Conservation (phyloP, 225 moss, liverwort and hornwort species). For the Pseudoscleropodium purum region DNA sequence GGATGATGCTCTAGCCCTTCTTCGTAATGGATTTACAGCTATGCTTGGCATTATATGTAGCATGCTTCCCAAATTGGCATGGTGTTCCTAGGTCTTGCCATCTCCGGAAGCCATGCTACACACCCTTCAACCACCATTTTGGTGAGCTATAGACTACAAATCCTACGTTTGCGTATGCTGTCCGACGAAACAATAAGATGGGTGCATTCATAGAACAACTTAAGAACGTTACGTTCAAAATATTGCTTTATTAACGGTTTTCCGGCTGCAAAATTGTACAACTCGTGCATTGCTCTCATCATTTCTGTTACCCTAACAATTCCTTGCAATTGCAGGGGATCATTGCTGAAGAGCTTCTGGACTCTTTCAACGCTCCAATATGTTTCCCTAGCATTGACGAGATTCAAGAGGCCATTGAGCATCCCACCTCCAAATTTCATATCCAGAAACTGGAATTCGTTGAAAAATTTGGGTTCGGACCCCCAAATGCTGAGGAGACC, state of each 20-base stretch:
- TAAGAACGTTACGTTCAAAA: not conserved
- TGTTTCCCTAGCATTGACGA: conserved; percentile 28
- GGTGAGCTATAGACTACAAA: too few relatives aligned
- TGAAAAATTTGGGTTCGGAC: not conserved
- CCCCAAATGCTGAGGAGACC: not conserved
- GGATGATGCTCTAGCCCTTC: not conserved
- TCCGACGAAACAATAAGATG: too few relatives aligned
- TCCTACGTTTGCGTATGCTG: not conserved
- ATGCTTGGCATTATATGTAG: not conserved
- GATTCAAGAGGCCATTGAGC: conserved; percentile 22
- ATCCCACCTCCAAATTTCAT: conserved; percentile 5
- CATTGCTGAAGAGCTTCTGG: conserved; percentile 17
- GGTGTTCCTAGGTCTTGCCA: not conserved
- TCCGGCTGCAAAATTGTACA: not conserved
- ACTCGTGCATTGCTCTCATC: not conserved
- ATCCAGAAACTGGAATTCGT: conserved; percentile 23
- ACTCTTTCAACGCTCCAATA: conserved; percentile 22
- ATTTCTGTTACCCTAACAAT: not conserved
- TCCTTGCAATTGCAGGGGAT: conserved; percentile 8
- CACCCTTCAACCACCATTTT: too few relatives aligned
- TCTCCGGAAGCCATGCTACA: not conserved
- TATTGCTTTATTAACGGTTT: not conserved
- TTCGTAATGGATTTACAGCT: not conserved
- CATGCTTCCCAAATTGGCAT: not conserved
- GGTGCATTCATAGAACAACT: not conserved